These are phyloP conservation scores for Viola odorata DNA, from an alignment of 345 rosid species.

Conservation along the genomic window DNA sequence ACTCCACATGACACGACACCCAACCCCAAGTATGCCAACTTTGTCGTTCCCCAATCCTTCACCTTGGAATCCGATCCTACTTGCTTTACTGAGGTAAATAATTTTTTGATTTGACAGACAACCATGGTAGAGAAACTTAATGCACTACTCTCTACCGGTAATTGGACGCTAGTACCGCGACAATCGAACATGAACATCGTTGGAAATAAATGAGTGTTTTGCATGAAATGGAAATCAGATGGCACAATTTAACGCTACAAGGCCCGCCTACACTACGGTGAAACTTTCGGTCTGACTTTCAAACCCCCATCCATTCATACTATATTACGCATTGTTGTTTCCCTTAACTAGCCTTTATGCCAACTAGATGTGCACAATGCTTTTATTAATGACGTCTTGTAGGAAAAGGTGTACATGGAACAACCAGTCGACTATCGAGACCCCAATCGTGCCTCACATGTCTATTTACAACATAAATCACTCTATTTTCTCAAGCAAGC, in stretches of 20 bases:
- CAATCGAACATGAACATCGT: background rate
- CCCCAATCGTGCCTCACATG: background rate
- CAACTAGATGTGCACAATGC: background rate
- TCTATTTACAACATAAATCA: background rate
- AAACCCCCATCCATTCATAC: background rate
- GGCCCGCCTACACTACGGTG: background rate
- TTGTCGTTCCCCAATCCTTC: background rate
- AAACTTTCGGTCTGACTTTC: background rate
- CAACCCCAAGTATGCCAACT: background rate
- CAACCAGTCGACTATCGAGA: background rate
- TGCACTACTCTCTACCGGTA: background rate
- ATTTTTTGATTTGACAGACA: background rate
- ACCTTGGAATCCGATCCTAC: background rate
- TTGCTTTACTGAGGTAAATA: background rate
- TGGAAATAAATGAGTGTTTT: background rate
- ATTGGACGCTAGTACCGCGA: background rate
- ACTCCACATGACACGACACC: background rate
- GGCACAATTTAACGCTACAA: background rate
- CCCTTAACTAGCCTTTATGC: background rate
- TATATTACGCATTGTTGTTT: background rate
- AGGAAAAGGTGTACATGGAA: background rate
- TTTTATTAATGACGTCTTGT: background rate
- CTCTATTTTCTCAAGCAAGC: background rate
- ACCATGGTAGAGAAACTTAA: background rate
- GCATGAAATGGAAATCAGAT: background rate